Base-by-base conservation (phyloP, 177 flowering plant species). In the Telopea speciosissima region DNA sequence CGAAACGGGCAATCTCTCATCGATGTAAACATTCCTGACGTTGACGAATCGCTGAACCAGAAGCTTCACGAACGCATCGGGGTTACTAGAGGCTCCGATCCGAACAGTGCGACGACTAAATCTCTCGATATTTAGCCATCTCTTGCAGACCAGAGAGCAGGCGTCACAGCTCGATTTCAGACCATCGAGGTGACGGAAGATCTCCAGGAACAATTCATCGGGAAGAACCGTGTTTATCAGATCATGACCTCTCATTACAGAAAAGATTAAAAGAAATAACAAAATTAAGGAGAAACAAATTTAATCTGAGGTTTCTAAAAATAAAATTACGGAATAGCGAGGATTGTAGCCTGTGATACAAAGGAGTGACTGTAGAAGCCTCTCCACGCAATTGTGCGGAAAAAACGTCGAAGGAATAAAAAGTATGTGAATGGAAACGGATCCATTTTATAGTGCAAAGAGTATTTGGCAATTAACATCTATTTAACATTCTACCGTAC, bases 111-210 rank as follows among this genome's bases (percentile, higher is more conserved):
- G 72, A 49, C 97, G 93, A 80, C 83, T 85, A 71, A 81, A 75
- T 14, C 97, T 85, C 73, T 90, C 95, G 76, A 94, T 89, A 21
- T 59, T 65, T 59, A 83, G 82, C 98, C 98, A 94, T 28, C 97
- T 87, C 78, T 80, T 81, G 81, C 98, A 94, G 63, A 90, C 98
- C 69, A 92, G 85, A 7, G 97, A 86, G 75, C 87, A 87, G 40
- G 98, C 85, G 70, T 92, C 95, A 76, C 90, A 81, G 80, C 69
- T 80, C 16, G 83, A 63, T 77, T 90, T 90, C 24, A 80, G 72
- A 19, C 68, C 78, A 49, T 85, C 89, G 49, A 94, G 78, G 14
- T 69, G 83, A 61, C 75, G 67, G 82, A 94, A 86, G 59, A 94
- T 86, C 78, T 92, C 93, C 31, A 84, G 40, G 68, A 94, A 75